Evolutionary conservation across 768 basidiomycete species (phyloP).

Genomic region (Pleurotus tuber-regium): DNA sequence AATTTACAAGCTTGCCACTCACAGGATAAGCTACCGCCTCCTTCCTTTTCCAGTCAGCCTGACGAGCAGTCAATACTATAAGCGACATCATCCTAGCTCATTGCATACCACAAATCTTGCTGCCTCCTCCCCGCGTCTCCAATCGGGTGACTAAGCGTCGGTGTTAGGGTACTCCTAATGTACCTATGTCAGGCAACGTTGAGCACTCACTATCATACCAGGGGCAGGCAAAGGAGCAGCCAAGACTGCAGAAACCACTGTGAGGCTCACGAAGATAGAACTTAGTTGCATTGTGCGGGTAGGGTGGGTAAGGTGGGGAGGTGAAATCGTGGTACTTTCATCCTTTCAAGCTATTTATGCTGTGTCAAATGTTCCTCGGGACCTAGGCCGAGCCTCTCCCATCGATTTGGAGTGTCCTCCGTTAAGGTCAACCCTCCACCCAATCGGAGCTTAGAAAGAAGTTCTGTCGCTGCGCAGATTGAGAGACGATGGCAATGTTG

Average conservation of each 20-base stretch:
- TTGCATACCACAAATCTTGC: slow-evolving; percentile 6
- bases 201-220: not conserved
- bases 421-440: slow-evolving; percentile 5
- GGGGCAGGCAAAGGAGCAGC: slow-evolving; percentile 5
- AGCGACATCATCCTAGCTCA: not conserved
- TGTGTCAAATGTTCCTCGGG: slow-evolving; percentile 10
- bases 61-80: not conserved
- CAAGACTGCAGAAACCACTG: slow-evolving; percentile 1
- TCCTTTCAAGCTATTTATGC: slow-evolving; percentile 7
- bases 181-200: no score
- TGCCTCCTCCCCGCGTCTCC: not conserved
- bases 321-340: slow-evolving; percentile 5
- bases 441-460: slow-evolving; percentile 9
- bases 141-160: not conserved
- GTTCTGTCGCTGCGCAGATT: slow-evolving; percentile 9
- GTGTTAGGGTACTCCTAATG: not conserved
- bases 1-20: no score
- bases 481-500: slow-evolving; percentile 10
- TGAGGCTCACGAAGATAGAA: slow-evolving; percentile 2
- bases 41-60: slow-evolving; percentile 3
- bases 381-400: slow-evolving; percentile 10
- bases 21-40: no score
- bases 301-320: not conserved
- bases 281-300: slow-evolving; percentile 3
- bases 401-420: slow-evolving; percentile 10